Conservation (phyloP, 1,284 basidiomycete genomes). For the Apiotrichum sp. region DNA sequence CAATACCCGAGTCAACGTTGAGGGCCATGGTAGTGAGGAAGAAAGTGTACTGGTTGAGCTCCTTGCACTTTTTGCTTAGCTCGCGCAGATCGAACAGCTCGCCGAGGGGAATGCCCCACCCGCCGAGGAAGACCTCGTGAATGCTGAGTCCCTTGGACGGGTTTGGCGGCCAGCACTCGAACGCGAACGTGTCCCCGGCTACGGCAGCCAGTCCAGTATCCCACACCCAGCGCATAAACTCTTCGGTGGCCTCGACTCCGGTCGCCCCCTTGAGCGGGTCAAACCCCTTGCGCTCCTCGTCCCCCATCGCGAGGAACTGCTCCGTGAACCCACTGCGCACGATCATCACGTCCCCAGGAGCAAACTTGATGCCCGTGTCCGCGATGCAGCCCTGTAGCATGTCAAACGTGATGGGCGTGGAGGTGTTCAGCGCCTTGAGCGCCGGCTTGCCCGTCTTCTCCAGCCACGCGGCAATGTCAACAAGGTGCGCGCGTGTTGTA, state of each 20-base stretch:
- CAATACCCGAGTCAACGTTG: constrained; percentile 47
- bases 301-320: constrained; percentile 29
- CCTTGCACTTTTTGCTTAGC: constrained; percentile 37
- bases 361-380: constrained; percentile 33
- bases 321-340: constrained; percentile 45
- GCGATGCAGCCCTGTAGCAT: constrained; percentile 24
- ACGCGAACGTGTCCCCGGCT: constrained; percentile 41
- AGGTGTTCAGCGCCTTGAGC: constrained; percentile 33
- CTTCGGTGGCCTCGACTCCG: constrained; percentile 33
- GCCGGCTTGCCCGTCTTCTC: constrained; percentile 36
- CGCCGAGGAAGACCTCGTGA: constrained; percentile 35
- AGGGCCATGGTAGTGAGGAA: constrained; percentile 46
- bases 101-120: constrained; percentile 44
- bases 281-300: constrained; percentile 19
- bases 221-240: constrained; percentile 46
- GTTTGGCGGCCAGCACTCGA: constrained; percentile 27
- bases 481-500: constrained; percentile 16
- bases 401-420: constrained; percentile 26
- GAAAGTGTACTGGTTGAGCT: constrained; percentile 44
- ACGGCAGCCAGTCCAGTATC: constrained; percentile 49
- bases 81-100: constrained; percentile 48
- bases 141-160: background rate
- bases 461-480: constrained; percentile 28
- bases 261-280: constrained; percentile 4
- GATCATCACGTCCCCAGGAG: constrained; percentile 41